A percentile compares a stretch with the other conserved stretches of the same genome.
Evolutionary conservation across 352 stramenopile genomes (phyloP).

Genomic region (Globisporangium perplexum): DNA sequence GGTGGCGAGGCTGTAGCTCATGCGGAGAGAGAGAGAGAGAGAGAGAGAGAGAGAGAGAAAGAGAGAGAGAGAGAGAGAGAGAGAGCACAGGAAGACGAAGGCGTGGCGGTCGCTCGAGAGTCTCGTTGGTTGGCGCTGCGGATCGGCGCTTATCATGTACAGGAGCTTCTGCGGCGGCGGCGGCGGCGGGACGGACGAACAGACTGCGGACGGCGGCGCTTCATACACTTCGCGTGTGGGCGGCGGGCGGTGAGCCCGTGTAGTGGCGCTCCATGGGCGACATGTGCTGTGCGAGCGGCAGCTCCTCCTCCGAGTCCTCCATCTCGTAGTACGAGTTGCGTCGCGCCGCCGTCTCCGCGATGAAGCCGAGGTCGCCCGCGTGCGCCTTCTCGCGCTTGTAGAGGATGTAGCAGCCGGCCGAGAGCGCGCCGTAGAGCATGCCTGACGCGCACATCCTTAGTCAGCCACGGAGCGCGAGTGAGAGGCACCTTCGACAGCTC

Average conservation of each 20-base stretch:
- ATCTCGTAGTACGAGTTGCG: conserved; percentile 48
- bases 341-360: conserved; percentile 44
- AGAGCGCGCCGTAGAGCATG: conserved; percentile 44
- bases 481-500: neutral
- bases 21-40: too few relatives aligned
- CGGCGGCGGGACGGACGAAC: neutral
- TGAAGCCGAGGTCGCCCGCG: conserved; percentile 28
- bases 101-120: neutral
- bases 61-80: too few relatives aligned
- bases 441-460: conserved; percentile 14
- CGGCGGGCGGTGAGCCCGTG: conserved; percentile 7
- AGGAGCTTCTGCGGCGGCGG: neutral
- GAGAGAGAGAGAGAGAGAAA: too few relatives aligned
- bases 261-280: conserved; percentile 37
- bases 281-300: conserved; percentile 63
- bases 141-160: conserved; percentile 1
- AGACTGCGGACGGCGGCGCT: neutral
- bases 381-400: conserved; percentile 52
- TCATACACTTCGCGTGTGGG: conserved; percentile 7
- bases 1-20: too few relatives aligned
- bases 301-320: conserved; percentile 65
- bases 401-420: conserved; percentile 43
- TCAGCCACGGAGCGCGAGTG: neutral
- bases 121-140: neutral
- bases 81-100: too few relatives aligned